Evolutionary conservation across 495 filamentous ascomycete genomes (phyloP).

Genomic region (Cercophora samala): DNA sequence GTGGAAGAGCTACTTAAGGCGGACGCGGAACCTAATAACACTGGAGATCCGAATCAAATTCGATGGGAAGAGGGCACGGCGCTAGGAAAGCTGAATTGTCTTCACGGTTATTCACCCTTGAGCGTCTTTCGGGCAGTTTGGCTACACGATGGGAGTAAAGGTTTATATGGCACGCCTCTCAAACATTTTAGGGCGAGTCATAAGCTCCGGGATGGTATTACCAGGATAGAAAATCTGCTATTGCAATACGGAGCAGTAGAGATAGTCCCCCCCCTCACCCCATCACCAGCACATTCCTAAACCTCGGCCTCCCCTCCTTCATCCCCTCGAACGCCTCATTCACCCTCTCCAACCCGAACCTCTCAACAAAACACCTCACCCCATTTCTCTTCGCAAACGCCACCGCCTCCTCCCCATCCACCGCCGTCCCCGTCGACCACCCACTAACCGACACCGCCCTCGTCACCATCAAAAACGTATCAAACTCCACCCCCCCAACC

Average conservation of each 20-base stretch:
- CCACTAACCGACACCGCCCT: slow-evolving; percentile 54
- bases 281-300: slow-evolving; percentile 53
- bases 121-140: background rate
- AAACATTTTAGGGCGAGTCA: too few species aligned
- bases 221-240: background rate
- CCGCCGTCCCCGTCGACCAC: slow-evolving; percentile 59
- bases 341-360: slow-evolving; percentile 53
- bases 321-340: slow-evolving; percentile 51
- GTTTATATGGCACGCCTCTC: too few species aligned
- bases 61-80: background rate
- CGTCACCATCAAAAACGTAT: slow-evolving; percentile 46
- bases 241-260: background rate
- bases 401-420: slow-evolving; percentile 64
- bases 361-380: slow-evolving; percentile 61
- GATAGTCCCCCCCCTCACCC: background rate
- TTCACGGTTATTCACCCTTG: background rate
- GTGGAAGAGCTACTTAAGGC: too few species aligned
- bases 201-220: background rate
- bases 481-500: slow-evolving; percentile 50
- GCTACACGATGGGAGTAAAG: background rate
- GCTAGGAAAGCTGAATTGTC: background rate
- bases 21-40: too few species aligned
- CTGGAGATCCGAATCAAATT: background rate
- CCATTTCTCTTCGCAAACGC: slow-evolving; percentile 52
- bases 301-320: slow-evolving; percentile 45